Evolutionary conservation across 805 yeast species (phyloP), one percentile per base, ranked within the genome.

Genomic region (Candida boidinii): DNA sequence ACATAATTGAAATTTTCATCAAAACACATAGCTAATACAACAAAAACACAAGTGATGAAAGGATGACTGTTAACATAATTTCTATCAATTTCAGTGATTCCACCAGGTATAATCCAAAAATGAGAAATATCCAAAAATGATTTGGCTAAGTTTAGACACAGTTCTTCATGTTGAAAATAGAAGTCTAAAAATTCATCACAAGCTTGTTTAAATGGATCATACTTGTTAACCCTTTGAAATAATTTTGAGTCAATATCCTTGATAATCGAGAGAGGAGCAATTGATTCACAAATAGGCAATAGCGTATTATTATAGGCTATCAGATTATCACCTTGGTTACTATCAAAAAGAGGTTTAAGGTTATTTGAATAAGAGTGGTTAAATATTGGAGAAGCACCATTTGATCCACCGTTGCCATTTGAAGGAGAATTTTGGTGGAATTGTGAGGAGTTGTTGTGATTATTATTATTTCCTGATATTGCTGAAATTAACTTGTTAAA

Each of bases 91-190:
- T 61, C 62, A 23, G 62, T 68, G n/a, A 72, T 60, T 5, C 78
- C 79, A 9, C 78, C 79, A 2, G 79, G 79, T 5, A 73, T 67
- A 28, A 75, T 71, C 76, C 79, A 75, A 45, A 68, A 70, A 43
- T 71, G 77, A 3, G 79, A 72, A 27, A 65, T 66, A 13, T 61
- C 64, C 23, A 73, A 47, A 39, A 73, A 75, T 18, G 66, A 65
- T 35, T 62, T 58, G 0, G 72, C 66, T 20, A 74, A 45, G 28
- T 56, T 52, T 7, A 69, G 50, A 41, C 75, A 70, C 5, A 73
- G 46, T 8, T 43, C 39, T 37, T 61, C 64, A 40, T 73, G 59
- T 10, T 60, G 49, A 21, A 58, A 53, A 41, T 66, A 73, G 49
- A 72, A 73, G 29, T 54, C 48, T 24, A 68, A 36, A 39, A 75